These are phyloP conservation scores for Seminavis robusta DNA, from an alignment of 108 stramenopile species.

Conservation along the genomic window DNA sequence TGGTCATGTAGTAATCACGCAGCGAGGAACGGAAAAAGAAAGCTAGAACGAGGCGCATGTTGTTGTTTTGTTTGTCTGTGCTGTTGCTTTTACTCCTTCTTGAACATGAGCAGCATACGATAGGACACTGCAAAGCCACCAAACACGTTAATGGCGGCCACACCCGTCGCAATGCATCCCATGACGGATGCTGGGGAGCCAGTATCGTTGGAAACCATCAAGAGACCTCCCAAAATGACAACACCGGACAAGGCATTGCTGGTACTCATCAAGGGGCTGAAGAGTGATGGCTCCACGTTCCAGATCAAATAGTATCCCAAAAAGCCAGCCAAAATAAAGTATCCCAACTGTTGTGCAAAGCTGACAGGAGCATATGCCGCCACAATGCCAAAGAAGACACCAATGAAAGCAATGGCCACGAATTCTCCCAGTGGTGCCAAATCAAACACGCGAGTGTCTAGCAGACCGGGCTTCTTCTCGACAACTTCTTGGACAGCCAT, in stretches of 20 bases:
- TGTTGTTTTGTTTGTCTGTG: too few relatives aligned
- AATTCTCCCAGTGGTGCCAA: slow-evolving; percentile 48
- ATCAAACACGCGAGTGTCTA: slow-evolving; percentile 49
- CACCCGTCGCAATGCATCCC: slow-evolving; percentile 63
- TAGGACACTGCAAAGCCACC: slow-evolving; percentile 80
- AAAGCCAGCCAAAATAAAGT: slow-evolving; percentile 72
- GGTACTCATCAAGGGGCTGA: slow-evolving; percentile 86
- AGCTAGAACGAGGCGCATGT: too few relatives aligned
- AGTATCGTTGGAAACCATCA: slow-evolving; percentile 55
- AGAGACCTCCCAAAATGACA: slow-evolving; percentile 85
- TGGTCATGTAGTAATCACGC: too few relatives aligned
- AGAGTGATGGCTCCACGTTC: slow-evolving; percentile 79
- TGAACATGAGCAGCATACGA: slow-evolving; percentile 93
- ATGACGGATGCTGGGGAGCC: slow-evolving; percentile 54
- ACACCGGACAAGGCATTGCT: slow-evolving; percentile 87
- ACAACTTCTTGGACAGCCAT: slow-evolving; percentile 1
- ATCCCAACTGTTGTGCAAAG: slow-evolving; percentile 43
- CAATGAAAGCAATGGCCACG: slow-evolving; percentile 2
- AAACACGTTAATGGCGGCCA: slow-evolving; percentile 69
- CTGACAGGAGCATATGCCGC: slow-evolving; percentile 38
- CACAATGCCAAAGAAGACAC: slow-evolving; percentile 41
- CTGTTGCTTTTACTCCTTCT: slow-evolving; percentile 46
- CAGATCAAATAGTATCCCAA: slow-evolving; percentile 76
- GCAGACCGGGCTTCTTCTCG: slow-evolving; percentile 25
- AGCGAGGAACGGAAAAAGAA: too few relatives aligned